Evolutionary conservation across 495 filamentous ascomycete genomes (phyloP).

Genomic region (Xylaria grammica): DNA sequence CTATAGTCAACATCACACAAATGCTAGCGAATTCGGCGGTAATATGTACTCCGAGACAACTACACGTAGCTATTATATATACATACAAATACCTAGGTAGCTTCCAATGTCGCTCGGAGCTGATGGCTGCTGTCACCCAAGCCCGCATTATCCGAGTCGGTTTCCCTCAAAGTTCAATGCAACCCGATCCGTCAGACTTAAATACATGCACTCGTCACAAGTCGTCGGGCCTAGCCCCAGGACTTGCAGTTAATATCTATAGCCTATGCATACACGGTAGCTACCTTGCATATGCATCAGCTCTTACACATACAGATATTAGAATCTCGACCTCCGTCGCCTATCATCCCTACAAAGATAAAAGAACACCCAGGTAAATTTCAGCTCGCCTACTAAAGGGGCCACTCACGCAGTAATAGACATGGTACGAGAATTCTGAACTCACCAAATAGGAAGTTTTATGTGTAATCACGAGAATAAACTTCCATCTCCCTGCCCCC

Average conservation of each 20-base stretch:
- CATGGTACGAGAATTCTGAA: conserved; percentile 5
- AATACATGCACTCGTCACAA: neutral
- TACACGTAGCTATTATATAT: no score
- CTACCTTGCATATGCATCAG: neutral
- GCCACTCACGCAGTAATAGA: neutral
- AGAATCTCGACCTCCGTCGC: neutral
- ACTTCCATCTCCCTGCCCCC: neutral
- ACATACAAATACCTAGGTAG: no score
- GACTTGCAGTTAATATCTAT: neutral
- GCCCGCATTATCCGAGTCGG: no score
- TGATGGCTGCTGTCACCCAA: no score
- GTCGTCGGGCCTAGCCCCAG: neutral
- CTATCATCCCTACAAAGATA: neutral
- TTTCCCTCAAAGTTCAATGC: neutral
- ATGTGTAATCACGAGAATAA: neutral
- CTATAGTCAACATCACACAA: neutral
- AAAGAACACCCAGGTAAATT: neutral
- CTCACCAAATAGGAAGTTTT: neutral
- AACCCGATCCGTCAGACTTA: neutral
- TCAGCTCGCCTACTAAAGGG: conserved; percentile 13
- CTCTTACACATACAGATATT: neutral
- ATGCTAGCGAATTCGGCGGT: no score
- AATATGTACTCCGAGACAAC: no score
- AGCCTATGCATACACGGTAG: neutral
- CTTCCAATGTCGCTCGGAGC: no score